Evolutionary conservation across 352 stramenopile genomes (phyloP), one percentile per base, ranked within the genome.

Genomic region (Globisporangium ultimum): DNA sequence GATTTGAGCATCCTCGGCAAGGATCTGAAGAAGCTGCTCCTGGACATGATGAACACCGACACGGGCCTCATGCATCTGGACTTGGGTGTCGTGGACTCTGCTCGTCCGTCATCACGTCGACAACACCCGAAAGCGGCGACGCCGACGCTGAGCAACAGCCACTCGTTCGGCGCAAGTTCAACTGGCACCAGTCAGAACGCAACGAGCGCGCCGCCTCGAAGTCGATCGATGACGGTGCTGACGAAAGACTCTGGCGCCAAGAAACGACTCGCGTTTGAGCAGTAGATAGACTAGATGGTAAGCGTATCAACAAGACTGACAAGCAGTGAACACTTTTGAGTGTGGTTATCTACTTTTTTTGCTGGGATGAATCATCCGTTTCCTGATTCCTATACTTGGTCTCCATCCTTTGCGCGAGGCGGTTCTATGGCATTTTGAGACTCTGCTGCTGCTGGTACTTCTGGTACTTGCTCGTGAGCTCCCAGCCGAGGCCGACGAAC

Each of bases 401-500:
- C 28, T 36, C 28, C 9, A 5, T 36, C 8, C 28, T 36, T 6
- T 10, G 28, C 7, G 28, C 28, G 28, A 36, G 28, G 28, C 8
- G n/a, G 15, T 47, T 62, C 47, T 60, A 67, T 28, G 54, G 58
- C 62, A 73, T 70, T 48, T 73, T 70, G 40, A 78, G 76, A 28
- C 55, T 74, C 65, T 89, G 76, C 47, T 71, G 63, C 60, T 88
- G 72, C 62, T 89, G 72, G 67, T 94, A 94, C 69, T 93, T 93
- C 18, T 87, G 71, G 59, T 92, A 95, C 63, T 95, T 94, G 74
- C 70, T 93, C 38, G 80, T 84, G 18, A 95, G 67, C 50, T 95
- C 87, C 76, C 81, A 91, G 10, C 85, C 82, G 20, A 96, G 72
- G 13, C 95, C 95, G 49, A 83, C 61, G 76, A 98, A 98, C 28